These are phyloP conservation scores for Phytopythium cucurbitacearum DNA, from an alignment of 352 stramenopile genomes.

Conservation along the genomic window DNA sequence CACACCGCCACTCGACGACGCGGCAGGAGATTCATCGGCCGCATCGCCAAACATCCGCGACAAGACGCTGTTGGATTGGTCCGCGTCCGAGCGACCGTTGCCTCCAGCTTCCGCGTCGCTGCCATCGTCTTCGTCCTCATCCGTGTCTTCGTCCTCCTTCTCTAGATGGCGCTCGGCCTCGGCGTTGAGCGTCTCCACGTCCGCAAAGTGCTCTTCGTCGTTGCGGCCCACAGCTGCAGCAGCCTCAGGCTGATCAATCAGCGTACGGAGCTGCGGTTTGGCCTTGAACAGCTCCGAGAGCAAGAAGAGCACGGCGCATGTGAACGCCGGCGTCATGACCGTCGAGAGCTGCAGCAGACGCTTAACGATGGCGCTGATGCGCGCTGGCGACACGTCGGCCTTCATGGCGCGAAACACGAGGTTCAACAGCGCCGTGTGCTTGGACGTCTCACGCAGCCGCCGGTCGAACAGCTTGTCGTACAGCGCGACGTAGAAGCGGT, in stretches of 20 bases:
- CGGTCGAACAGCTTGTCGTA: constrained; percentile 94
- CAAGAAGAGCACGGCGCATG: constrained; percentile 93
- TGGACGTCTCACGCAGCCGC: constrained; percentile 88
- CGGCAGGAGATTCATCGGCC: constrained; percentile 6
- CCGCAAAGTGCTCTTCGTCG: constrained; percentile 60
- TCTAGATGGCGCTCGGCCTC: constrained; percentile 32
- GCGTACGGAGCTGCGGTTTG: constrained; percentile 66
- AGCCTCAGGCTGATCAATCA: constrained; percentile 65
- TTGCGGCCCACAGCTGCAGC: constrained; percentile 3
- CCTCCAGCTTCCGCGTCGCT: constrained; percentile 17
- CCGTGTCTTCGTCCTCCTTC: constrained; percentile 30
- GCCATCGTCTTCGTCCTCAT: constrained; percentile 24
- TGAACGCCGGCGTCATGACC: constrained; percentile 83
- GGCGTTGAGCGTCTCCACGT: constrained; percentile 31
- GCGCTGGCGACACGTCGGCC: constrained; percentile 81
- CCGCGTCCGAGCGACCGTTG: constrained; percentile 45
- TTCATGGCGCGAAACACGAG: constrained; percentile 98
- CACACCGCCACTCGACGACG: constrained; percentile 5
- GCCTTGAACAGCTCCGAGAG: constrained; percentile 92
- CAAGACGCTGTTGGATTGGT: constrained; percentile 50
- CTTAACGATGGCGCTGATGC: constrained; percentile 93
- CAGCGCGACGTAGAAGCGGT: constrained; percentile 96
- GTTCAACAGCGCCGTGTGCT: constrained; percentile 97
- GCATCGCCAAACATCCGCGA: constrained; percentile 62
- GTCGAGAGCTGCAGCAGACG: constrained; percentile 84